Evolutionary conservation across 805 yeast species (phyloP).

Genomic region (Candida tammaniensis): DNA sequence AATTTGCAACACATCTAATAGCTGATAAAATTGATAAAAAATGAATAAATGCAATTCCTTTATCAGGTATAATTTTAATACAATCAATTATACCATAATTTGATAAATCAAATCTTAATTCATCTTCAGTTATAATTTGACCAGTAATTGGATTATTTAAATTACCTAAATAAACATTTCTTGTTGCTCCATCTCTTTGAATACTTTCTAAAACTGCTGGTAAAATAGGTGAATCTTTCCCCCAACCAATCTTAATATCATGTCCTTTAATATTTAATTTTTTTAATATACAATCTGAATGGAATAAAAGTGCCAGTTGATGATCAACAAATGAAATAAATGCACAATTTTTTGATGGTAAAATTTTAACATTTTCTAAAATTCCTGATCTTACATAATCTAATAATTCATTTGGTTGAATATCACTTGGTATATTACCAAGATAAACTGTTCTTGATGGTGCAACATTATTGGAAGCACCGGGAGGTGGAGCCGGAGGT

Average conservation of each 20-base stretch:
- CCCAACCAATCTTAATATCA: conserved; percentile 92
- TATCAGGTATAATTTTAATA: conserved; percentile 72
- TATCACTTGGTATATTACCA: conserved; percentile 82
- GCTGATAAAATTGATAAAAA: conserved; percentile 84
- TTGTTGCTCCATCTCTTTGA: conserved; percentile 82
- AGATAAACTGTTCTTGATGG: conserved; percentile 86
- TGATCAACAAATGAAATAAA: conserved; percentile 87
- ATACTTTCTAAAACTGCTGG: conserved; percentile 76
- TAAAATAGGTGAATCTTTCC: conserved; percentile 70
- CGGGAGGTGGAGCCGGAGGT: background rate
- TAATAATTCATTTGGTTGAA: conserved; percentile 76
- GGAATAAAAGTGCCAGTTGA: conserved; percentile 84
- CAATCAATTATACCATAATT: conserved; percentile 84
- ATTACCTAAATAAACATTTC: conserved; percentile 89
- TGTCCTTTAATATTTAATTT: conserved; percentile 75
- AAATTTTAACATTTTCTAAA: conserved; percentile 71
- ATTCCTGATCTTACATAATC: conserved; percentile 92
- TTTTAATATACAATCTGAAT: conserved; percentile 87
- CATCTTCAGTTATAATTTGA: conserved; percentile 54
- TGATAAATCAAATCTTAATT: conserved; percentile 61
- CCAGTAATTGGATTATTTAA: conserved; percentile 57
- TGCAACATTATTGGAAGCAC: conserved; percentile 12
- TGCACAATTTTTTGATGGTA: conserved; percentile 87
- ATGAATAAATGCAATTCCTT: conserved; percentile 88
- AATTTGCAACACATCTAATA: conserved; percentile 74